phyloP scores from a whole-genome alignment of 495 filamentous ascomycete species.

The Friedmanniomyces simplex region DNA sequence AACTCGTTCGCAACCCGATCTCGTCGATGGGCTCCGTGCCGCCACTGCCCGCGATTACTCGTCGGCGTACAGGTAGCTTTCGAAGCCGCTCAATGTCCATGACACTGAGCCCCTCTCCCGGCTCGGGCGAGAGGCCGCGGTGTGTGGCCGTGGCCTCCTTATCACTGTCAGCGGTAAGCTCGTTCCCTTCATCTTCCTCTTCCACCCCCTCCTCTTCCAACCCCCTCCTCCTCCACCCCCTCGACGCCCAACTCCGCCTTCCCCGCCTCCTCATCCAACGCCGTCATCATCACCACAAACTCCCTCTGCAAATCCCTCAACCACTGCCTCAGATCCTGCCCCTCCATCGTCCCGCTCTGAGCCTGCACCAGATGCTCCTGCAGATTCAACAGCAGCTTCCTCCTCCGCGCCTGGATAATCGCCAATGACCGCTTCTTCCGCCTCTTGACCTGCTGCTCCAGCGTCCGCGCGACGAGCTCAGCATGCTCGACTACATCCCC shows the following conservation, averaged over 20 bases:
- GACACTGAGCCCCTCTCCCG: not conserved
- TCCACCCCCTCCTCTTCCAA: slow-evolving; percentile 4
- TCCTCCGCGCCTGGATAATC: slow-evolving; percentile 46
- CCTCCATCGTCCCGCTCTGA: slow-evolving; percentile 55
- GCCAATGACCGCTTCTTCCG: slow-evolving; percentile 48
- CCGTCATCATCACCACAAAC: slow-evolving; percentile 62
- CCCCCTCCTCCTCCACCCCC: too few relatives aligned
- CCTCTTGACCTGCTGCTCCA: slow-evolving; percentile 44
- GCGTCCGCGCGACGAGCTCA: slow-evolving; percentile 47
- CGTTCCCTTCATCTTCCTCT: not conserved
- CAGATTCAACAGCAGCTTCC: slow-evolving; percentile 64
- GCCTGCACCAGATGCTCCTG: slow-evolving; percentile 68
- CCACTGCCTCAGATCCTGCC: slow-evolving; percentile 50
- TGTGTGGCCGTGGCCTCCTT: not conserved
- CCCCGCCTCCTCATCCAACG: slow-evolving; percentile 41
- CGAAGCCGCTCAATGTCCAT: not conserved
- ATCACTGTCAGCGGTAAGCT: not conserved
- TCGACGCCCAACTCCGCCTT: slow-evolving; percentile 54
- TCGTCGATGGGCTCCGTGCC: too few relatives aligned
- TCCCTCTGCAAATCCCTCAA: slow-evolving; percentile 63
- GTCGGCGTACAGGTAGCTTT: not conserved
- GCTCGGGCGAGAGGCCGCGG: not conserved
- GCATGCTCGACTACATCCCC: slow-evolving; percentile 55
- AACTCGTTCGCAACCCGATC: too few relatives aligned
- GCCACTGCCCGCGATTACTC: too few relatives aligned